phyloP scores from a whole-genome alignment of 2,329 filamentous ascomycete genomes.

The Xenoacremonium recifei region DNA sequence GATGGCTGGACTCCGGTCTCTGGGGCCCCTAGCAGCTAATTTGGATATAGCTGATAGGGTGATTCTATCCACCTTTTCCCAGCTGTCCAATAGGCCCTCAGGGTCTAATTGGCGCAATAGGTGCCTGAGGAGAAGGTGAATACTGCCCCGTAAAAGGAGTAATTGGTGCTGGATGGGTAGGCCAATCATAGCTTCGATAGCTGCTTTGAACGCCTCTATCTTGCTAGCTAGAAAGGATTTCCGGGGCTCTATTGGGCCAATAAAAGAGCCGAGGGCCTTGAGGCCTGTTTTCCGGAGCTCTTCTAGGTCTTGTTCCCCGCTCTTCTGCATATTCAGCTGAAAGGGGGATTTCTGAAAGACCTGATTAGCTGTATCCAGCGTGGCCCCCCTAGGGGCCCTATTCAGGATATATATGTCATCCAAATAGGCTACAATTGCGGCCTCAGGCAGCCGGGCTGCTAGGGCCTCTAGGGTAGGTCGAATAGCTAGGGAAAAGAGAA shows the following conservation, averaged over 20 bases:
- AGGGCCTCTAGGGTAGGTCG: background rate
- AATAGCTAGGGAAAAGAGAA: background rate
- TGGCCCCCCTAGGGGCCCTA: background rate
- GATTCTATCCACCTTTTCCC: background rate
- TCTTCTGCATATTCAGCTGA: background rate
- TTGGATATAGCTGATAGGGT: background rate
- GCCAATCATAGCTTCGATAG: background rate
- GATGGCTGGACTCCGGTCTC: background rate
- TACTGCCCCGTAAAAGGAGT: background rate
- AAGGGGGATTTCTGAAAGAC: background rate
- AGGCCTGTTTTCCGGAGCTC: background rate
- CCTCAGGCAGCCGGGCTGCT: background rate
- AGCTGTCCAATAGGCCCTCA: background rate
- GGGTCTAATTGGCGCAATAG: background rate
- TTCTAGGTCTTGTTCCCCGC: background rate
- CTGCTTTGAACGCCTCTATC: background rate
- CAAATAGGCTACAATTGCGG: background rate
- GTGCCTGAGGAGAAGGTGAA: background rate
- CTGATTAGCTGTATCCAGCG: background rate
- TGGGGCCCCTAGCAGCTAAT: background rate
- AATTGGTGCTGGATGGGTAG: background rate
- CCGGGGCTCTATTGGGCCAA: background rate
- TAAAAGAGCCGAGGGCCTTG: background rate
- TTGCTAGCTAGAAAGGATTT: background rate
- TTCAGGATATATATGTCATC: background rate